Evolutionary conservation across 345 rosid species (phyloP), one percentile per base, ranked within the genome.

Genomic region (Clarkia xantiana): DNA sequence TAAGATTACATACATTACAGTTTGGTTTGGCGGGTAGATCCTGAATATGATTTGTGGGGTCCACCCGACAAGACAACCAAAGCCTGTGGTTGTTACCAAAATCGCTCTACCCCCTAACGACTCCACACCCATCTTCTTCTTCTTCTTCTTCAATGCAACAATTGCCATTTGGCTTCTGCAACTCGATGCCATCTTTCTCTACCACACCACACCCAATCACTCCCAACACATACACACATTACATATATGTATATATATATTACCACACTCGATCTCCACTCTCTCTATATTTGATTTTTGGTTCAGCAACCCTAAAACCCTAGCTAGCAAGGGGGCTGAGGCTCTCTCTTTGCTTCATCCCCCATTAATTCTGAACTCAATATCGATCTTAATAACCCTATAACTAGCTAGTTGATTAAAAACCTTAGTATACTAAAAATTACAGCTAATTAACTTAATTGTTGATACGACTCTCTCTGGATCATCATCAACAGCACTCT

Each of bases 31-130:
- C 20, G n/a, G 62, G 59, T 51, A 72, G 81, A 78, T 84, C 85
- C 75, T 60, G 68, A 56, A 69, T 64, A 67, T 58, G 78, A 84
- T 81, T 65, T 67, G 70, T 60, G 52, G 84, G 89, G 70, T 72
- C 87, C 82, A 76, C 77, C 14, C 22, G 1, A 54, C 53, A 68
- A 64, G 77, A 75, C 57, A 65, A 53, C 47, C 23, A 25, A 20
- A 45, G 39, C 53, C 50, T 18, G 19, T 34, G 25, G 49, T 57
- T 18, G 42, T 10, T 39, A 42, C 62, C 20, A 51, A 20, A 41
- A 16, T 49, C 17, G 12, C 57, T 14, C 53, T 41, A 29, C 39
- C 19, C 38, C 53, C 17, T 29, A 53, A 54, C 59, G 47, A 61
- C 54, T 61, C 65, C 59, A 41, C 40, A 29, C 54, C 61, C 54